Percentiles rank a stretch among this genome's conserved stretches.
Conservation (phyloP, 371 early-diverging fungal genomes). For the Actinomortierella wolfii region DNA sequence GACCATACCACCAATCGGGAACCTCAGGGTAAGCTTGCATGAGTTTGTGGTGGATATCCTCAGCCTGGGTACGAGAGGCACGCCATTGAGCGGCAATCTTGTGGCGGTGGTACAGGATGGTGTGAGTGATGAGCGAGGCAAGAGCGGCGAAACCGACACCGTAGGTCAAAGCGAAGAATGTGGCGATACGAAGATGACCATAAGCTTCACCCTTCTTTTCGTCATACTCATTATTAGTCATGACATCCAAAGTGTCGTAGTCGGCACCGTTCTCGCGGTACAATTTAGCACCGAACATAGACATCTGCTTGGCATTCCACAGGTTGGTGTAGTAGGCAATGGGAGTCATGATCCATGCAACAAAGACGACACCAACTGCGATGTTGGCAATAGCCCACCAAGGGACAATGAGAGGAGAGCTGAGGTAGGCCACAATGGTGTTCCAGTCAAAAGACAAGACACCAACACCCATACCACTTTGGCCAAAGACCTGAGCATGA, state of each 20-base stretch:
- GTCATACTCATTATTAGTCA: slow-evolving; percentile 53
- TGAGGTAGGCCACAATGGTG: slow-evolving; percentile 60
- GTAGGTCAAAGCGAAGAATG: slow-evolving; percentile 73
- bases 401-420: slow-evolving; percentile 59
- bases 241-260: slow-evolving; percentile 56
- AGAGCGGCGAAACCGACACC: slow-evolving; percentile 67
- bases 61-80: slow-evolving; percentile 53
- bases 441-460: slow-evolving; percentile 77
- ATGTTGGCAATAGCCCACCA: slow-evolving; percentile 65
- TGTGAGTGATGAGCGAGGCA: slow-evolving; percentile 64
- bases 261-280: slow-evolving; percentile 54
- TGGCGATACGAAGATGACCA: slow-evolving; percentile 76
- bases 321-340: slow-evolving; percentile 62
- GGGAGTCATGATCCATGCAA: slow-evolving; percentile 67
- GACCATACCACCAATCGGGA: slow-evolving; percentile 75
- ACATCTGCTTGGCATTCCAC: slow-evolving; percentile 62
- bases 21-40: slow-evolving; percentile 66
- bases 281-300: slow-evolving; percentile 55
- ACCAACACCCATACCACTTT: slow-evolving; percentile 65
- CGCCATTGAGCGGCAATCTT: slow-evolving; percentile 58
- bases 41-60: slow-evolving; percentile 67
- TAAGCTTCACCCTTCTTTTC: slow-evolving; percentile 58
- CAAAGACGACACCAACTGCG: slow-evolving; percentile 58
- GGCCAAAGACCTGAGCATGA: slow-evolving; percentile 60
- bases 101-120: slow-evolving; percentile 56